Evolutionary conservation across 2,329 filamentous ascomycete genomes (phyloP).

Genomic region (Aschersonia sp.): DNA sequence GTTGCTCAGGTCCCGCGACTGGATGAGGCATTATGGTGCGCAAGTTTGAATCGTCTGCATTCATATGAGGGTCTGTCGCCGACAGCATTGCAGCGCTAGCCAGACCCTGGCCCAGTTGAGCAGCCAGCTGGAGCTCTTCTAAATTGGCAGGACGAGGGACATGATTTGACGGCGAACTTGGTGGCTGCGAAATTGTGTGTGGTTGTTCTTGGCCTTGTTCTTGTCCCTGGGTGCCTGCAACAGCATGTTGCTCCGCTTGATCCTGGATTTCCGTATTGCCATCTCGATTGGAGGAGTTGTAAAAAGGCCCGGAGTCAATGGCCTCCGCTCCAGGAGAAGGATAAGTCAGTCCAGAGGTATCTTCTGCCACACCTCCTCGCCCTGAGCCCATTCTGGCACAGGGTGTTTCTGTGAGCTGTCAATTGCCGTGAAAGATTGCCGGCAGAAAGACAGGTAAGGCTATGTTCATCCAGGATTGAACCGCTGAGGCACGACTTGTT

Average conservation of each 20-base stretch:
- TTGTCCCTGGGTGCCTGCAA: constrained; percentile 11
- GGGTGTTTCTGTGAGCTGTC: not conserved
- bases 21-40: constrained; percentile 29
- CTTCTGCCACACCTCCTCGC: constrained; percentile 20
- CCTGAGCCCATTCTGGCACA: constrained; percentile 15
- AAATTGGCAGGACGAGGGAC: constrained; percentile 28
- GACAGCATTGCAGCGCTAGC: constrained; percentile 32
- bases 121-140: constrained; percentile 43
- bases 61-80: constrained; percentile 29
- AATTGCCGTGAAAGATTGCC: not conserved
- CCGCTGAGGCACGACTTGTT: too few species aligned
- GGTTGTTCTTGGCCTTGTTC: constrained; percentile 16
- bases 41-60: constrained; percentile 26
- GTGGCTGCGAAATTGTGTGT: constrained; percentile 16
- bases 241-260: constrained; percentile 11
- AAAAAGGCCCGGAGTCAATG: constrained; percentile 28
- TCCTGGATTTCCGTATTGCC: constrained; percentile 16
- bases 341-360: constrained; percentile 25
- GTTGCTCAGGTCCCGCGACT: constrained; percentile 19
- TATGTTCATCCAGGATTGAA: too few species aligned
- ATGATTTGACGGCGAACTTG: constrained; percentile 25
- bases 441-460: too few species aligned
- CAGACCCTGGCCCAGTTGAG: constrained; percentile 40
- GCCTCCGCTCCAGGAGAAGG: constrained; percentile 30
- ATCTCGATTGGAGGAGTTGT: constrained; percentile 23